Evolutionary conservation across 179 eudicot species (phyloP), one percentile per base, ranked within the genome.

Genomic region (Silene noctiflora): DNA sequence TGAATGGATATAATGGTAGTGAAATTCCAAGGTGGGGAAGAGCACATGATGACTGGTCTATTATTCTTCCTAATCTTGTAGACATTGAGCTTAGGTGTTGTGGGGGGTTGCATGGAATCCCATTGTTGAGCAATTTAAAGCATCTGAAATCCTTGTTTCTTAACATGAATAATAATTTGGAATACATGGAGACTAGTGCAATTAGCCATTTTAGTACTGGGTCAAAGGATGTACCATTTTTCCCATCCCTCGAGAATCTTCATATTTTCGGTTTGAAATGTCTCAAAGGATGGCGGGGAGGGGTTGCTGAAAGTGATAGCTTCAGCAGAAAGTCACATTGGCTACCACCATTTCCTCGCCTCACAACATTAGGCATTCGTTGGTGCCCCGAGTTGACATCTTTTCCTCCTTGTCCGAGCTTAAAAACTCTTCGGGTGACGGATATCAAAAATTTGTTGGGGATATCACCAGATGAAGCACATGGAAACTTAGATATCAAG

Each of bases 1-100:
- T 68, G 24, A 1, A 11, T 1, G 8, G 31, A 3, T 68, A 68
- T 13, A 3, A 8, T 16, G 73, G 79, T 67, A 33, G 11, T 6
- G 56, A 33, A 19, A 55, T 76, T 6, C 73, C 73, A 14, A 58
- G 73, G 6, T 76, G 79, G 79, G 64, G 35, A 20, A 76, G 62
- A 62, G 25, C 22, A 9, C 10, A 19, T 0, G 63, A 59, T 59
- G 63, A 59, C 16, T 59, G 60, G 63, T 14, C 19, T 0, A 22
- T 17, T 8, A 59, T 48, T 14, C 71, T 62, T 33, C 69, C 77
- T 7, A 22, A 75, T 46, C 70, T 75, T n/a, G 73, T 76, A 42
- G 3, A 1, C 4, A 67, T 76, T 8, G 12, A 11, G 19, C 24
- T 74, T 19, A 9, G 0, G 6, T 1, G 1, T 10, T 61, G 77